Evolutionary conservation across 2,329 filamentous ascomycete genomes (phyloP).

Genomic region (Stachybotrys echinatus): DNA sequence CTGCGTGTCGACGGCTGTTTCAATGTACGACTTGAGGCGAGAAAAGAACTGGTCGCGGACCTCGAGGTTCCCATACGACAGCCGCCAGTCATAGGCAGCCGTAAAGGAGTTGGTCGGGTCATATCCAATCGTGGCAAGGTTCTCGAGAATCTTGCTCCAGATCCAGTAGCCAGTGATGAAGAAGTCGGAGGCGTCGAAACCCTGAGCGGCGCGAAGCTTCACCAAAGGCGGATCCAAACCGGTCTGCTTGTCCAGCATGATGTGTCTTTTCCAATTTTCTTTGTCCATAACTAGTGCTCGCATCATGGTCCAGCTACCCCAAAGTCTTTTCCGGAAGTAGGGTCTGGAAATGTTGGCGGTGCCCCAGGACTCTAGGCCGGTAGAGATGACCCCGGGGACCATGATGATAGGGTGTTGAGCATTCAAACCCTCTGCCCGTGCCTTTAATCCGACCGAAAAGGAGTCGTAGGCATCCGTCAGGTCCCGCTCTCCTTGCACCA

Average conservation of each 20-base stretch:
- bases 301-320: conserved; percentile 99
- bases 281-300: conserved; percentile 88
- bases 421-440: conserved; percentile 71
- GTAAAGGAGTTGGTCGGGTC: conserved; percentile 74
- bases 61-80: conserved; percentile 88
- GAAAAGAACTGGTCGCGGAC: conserved; percentile 91
- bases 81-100: conserved; percentile 81
- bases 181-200: conserved; percentile 97
- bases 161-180: conserved; percentile 94
- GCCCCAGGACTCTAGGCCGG: conserved; percentile 93
- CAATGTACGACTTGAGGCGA: conserved; percentile 82
- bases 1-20: conserved; percentile 69
- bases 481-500: conserved; percentile 83
- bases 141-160: conserved; percentile 98
- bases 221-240: conserved; percentile 86
- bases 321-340: conserved; percentile 91
- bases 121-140: conserved; percentile 91
- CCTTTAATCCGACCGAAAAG: conserved; percentile 83
- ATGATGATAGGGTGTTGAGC: conserved; percentile 90
- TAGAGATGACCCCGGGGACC: conserved; percentile 97
- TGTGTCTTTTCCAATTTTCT: conserved; percentile 88
- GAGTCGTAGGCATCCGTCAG: conserved; percentile 82
- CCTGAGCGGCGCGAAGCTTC: conserved; percentile 88
- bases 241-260: conserved; percentile 91
- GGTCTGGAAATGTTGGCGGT: conserved; percentile 78